These are phyloP conservation scores for Claviceps pusilla DNA, from an alignment of 2,329 filamentous ascomycete genomes.

Conservation along the genomic window DNA sequence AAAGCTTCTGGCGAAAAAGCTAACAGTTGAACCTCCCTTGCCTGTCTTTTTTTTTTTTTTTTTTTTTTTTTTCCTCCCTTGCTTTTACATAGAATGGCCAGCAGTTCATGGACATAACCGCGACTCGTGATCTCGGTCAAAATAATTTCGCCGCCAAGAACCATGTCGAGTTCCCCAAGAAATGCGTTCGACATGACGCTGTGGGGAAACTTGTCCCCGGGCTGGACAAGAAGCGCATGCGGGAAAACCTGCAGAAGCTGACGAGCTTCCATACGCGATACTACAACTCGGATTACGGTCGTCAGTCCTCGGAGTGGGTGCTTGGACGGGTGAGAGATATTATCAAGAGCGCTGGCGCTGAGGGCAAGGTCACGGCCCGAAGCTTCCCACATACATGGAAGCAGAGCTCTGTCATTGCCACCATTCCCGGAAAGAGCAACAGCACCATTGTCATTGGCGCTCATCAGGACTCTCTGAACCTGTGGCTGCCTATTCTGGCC, in stretches of 20 bases:
- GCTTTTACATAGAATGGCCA: slow-evolving; percentile 51
- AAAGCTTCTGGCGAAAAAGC: background rate
- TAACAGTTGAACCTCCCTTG: background rate
- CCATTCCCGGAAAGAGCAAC: slow-evolving; percentile 71
- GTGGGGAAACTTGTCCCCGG: slow-evolving; percentile 52
- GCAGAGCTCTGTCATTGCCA: slow-evolving; percentile 82
- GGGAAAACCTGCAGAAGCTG: slow-evolving; percentile 61
- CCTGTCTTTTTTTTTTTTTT: background rate
- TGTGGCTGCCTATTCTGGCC: slow-evolving; percentile 70
- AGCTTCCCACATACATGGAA: slow-evolving; percentile 75
- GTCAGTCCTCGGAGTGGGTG: slow-evolving; percentile 78
- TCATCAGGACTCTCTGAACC: slow-evolving; percentile 90
- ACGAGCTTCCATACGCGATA: slow-evolving; percentile 70
- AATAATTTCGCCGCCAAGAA: slow-evolving; percentile 18
- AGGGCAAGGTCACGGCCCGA: slow-evolving; percentile 51
- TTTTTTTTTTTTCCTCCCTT: background rate
- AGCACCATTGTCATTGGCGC: slow-evolving; percentile 81
- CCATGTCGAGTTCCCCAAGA: slow-evolving; percentile 47
- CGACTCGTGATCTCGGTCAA: slow-evolving; percentile 45
- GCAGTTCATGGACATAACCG: slow-evolving; percentile 91
- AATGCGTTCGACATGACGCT: slow-evolving; percentile 48
- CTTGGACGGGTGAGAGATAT: slow-evolving; percentile 58
- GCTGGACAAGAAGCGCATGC: slow-evolving; percentile 63
- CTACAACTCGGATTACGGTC: slow-evolving; percentile 65
- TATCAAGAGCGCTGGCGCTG: slow-evolving; percentile 55